Evolutionary conservation across 1,284 basidiomycete species (phyloP).

Genomic region (Peniophora sp.): DNA sequence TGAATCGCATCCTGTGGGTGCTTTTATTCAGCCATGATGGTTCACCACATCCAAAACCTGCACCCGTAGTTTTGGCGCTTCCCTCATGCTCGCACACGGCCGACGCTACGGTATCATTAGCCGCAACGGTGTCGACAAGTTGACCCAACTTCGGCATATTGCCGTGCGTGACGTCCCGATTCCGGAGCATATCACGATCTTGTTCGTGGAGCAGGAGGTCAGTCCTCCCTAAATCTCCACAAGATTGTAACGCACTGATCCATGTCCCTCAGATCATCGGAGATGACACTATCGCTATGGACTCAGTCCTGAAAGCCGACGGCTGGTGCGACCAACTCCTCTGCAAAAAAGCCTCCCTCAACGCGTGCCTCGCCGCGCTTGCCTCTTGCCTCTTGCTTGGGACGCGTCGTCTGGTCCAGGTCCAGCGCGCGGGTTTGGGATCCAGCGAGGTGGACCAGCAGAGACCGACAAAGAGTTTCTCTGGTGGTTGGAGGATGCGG

Average conservation of each 20-base stretch:
- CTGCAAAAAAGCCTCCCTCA: conserved; percentile 72
- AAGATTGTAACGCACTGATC: no score
- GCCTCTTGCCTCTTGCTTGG: conserved; percentile 70
- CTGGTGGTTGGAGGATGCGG: conserved; percentile 95
- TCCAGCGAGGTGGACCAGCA: conserved; percentile 90
- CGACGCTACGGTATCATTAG: conserved; percentile 84
- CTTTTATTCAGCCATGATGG: conserved; percentile 8
- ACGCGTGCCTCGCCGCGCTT: conserved; percentile 62
- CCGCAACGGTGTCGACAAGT: conserved; percentile 93
- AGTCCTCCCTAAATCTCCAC: no score
- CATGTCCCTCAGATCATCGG: conserved; percentile 86
- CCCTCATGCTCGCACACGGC: conserved; percentile 83
- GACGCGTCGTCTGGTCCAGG: conserved; percentile 97
- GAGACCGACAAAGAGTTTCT: conserved; percentile 81
- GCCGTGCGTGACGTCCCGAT: conserved; percentile 93
- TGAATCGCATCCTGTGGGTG: conserved; percentile 85
- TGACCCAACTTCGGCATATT: conserved; percentile 92
- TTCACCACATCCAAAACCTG: neutral
- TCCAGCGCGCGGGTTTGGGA: conserved; percentile 87
- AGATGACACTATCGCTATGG: conserved; percentile 88
- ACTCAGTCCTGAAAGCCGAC: conserved; percentile 93
- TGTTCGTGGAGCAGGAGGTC: conserved; percentile 98
- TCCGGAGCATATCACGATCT: conserved; percentile 89
- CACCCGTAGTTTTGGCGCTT: conserved; percentile 60
- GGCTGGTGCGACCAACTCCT: conserved; percentile 91